Evolutionary conservation across 345 rosid species (phyloP).

Genomic region (Camelina laxa): DNA sequence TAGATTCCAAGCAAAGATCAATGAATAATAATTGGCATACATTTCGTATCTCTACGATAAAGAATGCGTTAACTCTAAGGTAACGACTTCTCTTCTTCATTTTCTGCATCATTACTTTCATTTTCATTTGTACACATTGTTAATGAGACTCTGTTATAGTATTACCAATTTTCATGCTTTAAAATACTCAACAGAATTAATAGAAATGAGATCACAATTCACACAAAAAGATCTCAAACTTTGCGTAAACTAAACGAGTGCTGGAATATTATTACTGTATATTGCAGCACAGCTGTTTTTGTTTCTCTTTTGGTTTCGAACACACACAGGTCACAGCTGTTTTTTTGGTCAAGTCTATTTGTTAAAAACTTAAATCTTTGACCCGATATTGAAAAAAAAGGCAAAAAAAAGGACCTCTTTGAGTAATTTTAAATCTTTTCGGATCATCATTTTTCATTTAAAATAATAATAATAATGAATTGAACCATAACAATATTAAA

Average conservation of each 20-base stretch:
- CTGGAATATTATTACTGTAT: not conserved
- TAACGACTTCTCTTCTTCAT: no score
- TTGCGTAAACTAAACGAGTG: conserved; percentile 35
- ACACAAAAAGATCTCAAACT: conserved; percentile 1
- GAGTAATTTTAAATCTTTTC: not conserved
- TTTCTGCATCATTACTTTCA: conserved; percentile 2
- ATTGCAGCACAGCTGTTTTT: not conserved
- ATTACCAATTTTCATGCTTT: conserved; percentile 7
- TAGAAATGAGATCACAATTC: not conserved
- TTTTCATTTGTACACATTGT: not conserved
- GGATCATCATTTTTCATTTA: no score
- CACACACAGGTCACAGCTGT: conserved; percentile 7
- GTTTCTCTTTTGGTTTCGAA: not conserved
- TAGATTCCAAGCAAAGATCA: conserved; percentile 15
- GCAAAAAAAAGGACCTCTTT: not conserved
- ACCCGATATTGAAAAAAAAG: not conserved
- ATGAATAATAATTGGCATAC: not conserved
- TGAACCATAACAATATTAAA: no score
- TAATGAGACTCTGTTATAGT: no score
- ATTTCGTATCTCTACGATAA: not conserved
- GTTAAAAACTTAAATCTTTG: not conserved
- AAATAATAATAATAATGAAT: no score
- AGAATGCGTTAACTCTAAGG: no score
- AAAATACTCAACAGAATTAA: not conserved
- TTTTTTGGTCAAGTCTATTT: conserved; percentile 10